Evolutionary conservation across 345 rosid species (phyloP), one percentile per base, ranked within the genome.

Genomic region (Lepidium didymum): DNA sequence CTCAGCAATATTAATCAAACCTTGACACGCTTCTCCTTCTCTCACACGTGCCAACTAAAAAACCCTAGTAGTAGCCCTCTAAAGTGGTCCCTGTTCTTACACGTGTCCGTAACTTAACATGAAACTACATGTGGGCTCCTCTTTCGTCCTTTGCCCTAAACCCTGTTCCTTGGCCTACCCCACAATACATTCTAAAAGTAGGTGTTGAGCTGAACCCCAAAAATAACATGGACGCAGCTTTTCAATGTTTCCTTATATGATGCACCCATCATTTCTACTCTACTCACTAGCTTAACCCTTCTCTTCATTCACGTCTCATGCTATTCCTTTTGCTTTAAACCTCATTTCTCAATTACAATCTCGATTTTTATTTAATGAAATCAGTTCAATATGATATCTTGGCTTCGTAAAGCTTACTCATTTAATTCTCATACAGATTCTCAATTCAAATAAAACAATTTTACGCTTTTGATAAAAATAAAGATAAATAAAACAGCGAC

Each of bases 181-280:
- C 68, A 59, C 77, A 52, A 74, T 73, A 51, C 67, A 73, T 56
- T 56, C 53, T 49, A 65, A 57, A 11, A 49, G 46, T 40, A 65
- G 49, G 62, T 58, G 55, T 18, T 59, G 56, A 27, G 34, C 62
- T n/a, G 42, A 18, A 60, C 68, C 60, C 68, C 60, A 41, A 49
- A 43, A n/a, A 62, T 73, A 79, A 72, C 84, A 82, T 78, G 89
- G 85, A 70, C 66, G 62, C 80, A 82, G 77, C 79, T 75, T 79
- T 83, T 74, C 66, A 37, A 70, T 61, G 65, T 76, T 84, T 73
- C 83, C 79, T 76, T 40, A 78, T 61, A 59, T 72, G 75, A 60
- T 67, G 68, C 78, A 74, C 72, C 73, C 74, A 87, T 85, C 85
- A 85, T 84, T 74, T 64, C 83, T 69, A 73, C 31, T 73, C 83